Evolutionary conservation across 2,329 filamentous ascomycete species (phyloP).

Genomic region (Colletotrichum falcatum): DNA sequence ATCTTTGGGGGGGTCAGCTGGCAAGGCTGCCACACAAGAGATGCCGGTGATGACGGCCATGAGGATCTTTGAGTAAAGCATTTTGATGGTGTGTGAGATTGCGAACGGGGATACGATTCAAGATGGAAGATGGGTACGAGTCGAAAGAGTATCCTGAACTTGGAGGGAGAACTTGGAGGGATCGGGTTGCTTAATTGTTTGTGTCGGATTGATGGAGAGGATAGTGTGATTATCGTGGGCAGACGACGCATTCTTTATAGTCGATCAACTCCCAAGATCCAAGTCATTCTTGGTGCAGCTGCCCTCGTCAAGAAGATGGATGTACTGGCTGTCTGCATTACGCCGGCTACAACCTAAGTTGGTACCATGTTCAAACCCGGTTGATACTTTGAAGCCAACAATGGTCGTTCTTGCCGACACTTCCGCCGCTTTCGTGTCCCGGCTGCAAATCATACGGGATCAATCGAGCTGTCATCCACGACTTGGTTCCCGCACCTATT

Average conservation of each 20-base stretch:
- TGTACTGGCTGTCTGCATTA: not conserved
- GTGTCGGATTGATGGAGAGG: slow-evolving; percentile 16
- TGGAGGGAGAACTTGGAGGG: slow-evolving; percentile 13
- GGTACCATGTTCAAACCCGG: not conserved
- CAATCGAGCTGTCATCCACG: not conserved
- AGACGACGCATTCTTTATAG: slow-evolving; percentile 26
- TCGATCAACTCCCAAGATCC: not conserved
- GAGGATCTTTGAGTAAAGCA: slow-evolving; percentile 32
- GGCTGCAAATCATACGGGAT: no score
- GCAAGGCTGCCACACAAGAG: slow-evolving; percentile 30
- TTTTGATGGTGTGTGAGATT: slow-evolving; percentile 11
- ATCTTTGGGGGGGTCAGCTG: slow-evolving; percentile 22
- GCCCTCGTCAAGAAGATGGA: not conserved
- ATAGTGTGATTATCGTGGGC: not conserved
- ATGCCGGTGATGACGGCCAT: slow-evolving; percentile 29
- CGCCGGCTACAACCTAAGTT: not conserved
- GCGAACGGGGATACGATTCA: not conserved
- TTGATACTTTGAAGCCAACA: not conserved
- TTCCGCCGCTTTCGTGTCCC: slow-evolving; percentile 12
- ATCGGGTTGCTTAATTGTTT: slow-evolving; percentile 24
- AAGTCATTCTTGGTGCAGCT: not conserved
- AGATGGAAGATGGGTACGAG: slow-evolving; percentile 17
- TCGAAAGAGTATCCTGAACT: slow-evolving; percentile 26
- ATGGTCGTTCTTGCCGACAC: slow-evolving; percentile 1
- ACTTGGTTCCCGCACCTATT: not conserved